Evolutionary conservation across 2,329 filamentous ascomycete species (phyloP).

Genomic region (Fusarium sp.): DNA sequence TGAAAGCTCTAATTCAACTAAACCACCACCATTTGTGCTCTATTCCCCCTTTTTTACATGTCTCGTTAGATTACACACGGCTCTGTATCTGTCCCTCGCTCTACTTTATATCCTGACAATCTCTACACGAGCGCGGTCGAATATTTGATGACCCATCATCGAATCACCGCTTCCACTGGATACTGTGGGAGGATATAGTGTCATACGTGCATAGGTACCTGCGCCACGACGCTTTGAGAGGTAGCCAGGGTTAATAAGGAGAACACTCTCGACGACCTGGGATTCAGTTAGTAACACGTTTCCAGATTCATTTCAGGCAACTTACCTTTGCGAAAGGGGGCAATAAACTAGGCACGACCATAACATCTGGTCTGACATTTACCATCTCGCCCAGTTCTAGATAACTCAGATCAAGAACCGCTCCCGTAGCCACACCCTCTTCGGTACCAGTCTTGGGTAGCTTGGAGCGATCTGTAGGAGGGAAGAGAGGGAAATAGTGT

Average conservation of each 20-base stretch:
- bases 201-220: conserved; percentile 87
- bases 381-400: conserved; percentile 92
- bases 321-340: conserved; percentile 88
- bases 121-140: conserved; percentile 86
- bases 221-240: conserved; percentile 86
- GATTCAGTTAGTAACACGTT: conserved; percentile 25
- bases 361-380: conserved; percentile 84
- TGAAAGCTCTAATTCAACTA: conserved; percentile 3
- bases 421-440: conserved; percentile 74
- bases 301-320: background rate
- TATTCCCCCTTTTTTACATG: conserved; percentile 32
- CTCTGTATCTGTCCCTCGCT: conserved; percentile 9
- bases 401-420: conserved; percentile 85
- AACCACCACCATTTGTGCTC: conserved; percentile 23
- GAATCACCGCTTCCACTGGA: conserved; percentile 69
- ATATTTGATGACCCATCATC: conserved; percentile 80
- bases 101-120: conserved; percentile 77
- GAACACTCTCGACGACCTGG: conserved; percentile 89
- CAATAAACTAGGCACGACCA: conserved; percentile 85
- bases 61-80: conserved; percentile 40
- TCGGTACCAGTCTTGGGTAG: conserved; percentile 74
- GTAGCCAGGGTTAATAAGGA: conserved; percentile 91
- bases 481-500: conserved; percentile 91
- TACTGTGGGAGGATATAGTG: conserved; percentile 74
- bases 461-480: conserved; percentile 77